Conservation (phyloP, 148 eudicot species). For the Gaultheria prostrata region DNA sequence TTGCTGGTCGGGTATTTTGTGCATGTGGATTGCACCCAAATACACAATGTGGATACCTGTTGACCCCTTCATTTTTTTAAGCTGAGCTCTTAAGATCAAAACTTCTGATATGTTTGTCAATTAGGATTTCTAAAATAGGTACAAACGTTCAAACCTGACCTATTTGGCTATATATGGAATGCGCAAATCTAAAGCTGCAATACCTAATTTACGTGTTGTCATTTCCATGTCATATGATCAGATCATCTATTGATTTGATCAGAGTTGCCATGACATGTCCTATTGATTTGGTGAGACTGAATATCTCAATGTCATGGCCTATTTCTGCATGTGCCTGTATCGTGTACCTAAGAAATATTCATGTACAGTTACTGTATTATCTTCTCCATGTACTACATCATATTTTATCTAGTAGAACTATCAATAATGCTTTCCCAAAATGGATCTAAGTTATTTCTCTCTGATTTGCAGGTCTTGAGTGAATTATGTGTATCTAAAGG, state of each 20-base stretch:
- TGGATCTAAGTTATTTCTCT: background rate
- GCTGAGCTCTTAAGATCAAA: background rate
- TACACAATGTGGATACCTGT: background rate
- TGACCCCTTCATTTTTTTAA: background rate
- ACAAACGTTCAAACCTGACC: background rate
- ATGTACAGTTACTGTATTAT: background rate
- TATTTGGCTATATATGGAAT: background rate
- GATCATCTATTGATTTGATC: background rate
- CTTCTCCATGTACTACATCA: background rate
- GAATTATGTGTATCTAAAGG: conserved; percentile 60
- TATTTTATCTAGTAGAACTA: background rate
- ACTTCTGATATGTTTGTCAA: background rate
- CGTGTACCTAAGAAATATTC: background rate
- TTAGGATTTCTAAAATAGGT: background rate
- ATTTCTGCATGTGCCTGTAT: background rate
- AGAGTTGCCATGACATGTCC: background rate
- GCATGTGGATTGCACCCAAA: background rate
- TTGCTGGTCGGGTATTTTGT: background rate
- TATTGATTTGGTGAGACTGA: background rate
- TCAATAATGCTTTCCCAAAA: background rate
- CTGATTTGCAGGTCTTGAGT: conserved; percentile 45
- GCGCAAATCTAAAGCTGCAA: background rate
- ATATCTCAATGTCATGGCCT: background rate
- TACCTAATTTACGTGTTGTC: background rate
- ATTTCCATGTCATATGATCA: background rate